Evolutionary conservation across 1,139 yeast genomes (phyloP).

Genomic region (Suhomyces anneliseae): DNA sequence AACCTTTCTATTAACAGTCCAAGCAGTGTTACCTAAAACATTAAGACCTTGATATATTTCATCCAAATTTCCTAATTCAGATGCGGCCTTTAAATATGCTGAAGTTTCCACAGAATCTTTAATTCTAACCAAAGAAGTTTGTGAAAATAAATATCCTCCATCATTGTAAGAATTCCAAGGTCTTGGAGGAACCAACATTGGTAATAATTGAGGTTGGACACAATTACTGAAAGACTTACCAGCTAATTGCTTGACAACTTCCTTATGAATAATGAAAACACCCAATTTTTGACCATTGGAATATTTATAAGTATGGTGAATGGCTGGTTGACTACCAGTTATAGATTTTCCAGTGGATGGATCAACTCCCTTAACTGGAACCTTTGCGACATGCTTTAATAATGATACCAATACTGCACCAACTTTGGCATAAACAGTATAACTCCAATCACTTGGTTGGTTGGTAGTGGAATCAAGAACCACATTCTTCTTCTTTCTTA

Average conservation of each 20-base stretch:
- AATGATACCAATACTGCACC: conserved; percentile 80
- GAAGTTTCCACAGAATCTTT: conserved; percentile 87
- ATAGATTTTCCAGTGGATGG: conserved; percentile 71
- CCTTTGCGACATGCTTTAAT: conserved; percentile 78
- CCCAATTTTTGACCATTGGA: conserved; percentile 80
- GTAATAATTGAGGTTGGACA: conserved; percentile 85
- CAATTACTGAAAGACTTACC: conserved; percentile 65
- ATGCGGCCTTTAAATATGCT: conserved; percentile 85
- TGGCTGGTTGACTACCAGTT: conserved; percentile 81
- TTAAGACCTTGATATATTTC: conserved; percentile 79
- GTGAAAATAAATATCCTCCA: conserved; percentile 80
- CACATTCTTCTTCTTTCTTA: conserved; percentile 35
- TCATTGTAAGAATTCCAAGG: conserved; percentile 81
- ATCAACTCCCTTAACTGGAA: conserved; percentile 73
- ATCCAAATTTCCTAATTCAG: conserved; percentile 64
- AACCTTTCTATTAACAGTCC: conserved; percentile 83
- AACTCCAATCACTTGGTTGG: conserved; percentile 35
- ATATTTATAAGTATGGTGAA: conserved; percentile 84
- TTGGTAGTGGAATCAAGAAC: conserved; percentile 23
- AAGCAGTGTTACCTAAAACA: conserved; percentile 83
- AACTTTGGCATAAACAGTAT: conserved; percentile 68
- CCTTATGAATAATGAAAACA: conserved; percentile 72
- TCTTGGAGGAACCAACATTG: conserved; percentile 88
- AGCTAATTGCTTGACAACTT: conserved; percentile 63
- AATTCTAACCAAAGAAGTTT: conserved; percentile 65